Percentiles rank a stretch among this genome's conserved stretches.
phyloP scores from a whole-genome alignment of 805 yeast genomes.

The Yamadazyma kitorensis region DNA sequence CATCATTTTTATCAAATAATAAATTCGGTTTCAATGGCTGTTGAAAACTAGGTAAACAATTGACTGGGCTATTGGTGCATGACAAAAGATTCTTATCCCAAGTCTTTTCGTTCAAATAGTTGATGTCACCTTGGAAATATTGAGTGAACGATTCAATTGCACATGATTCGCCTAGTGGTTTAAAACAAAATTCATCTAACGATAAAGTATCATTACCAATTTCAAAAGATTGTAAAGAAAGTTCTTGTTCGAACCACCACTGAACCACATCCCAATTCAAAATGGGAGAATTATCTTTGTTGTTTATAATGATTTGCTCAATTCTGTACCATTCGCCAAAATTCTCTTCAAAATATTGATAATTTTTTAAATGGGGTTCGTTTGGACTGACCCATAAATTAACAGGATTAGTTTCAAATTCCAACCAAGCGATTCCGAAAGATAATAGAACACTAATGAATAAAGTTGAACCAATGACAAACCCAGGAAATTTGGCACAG shows the following conservation, averaged over 20 bases:
- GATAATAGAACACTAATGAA: constrained; percentile 45
- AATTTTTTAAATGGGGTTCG: constrained; percentile 67
- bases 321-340: constrained; percentile 93
- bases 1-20: constrained; percentile 52
- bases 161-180: constrained; percentile 77
- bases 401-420: constrained; percentile 76
- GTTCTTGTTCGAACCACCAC: constrained; percentile 91
- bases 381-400: constrained; percentile 85
- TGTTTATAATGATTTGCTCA: constrained; percentile 70
- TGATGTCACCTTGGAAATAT: constrained; percentile 69
- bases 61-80: constrained; percentile 82
- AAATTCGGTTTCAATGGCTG: constrained; percentile 79
- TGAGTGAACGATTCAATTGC: constrained; percentile 86
- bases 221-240: constrained; percentile 37
- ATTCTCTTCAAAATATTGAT: constrained; percentile 65
- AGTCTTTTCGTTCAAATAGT: constrained; percentile 41
- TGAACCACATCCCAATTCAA: constrained; percentile 60
- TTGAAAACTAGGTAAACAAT: constrained; percentile 85
- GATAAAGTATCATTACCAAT: constrained; percentile 17
- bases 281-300: constrained; percentile 63
- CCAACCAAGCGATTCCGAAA: constrained; percentile 47
- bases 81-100: constrained; percentile 56
- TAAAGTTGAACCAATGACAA: constrained; percentile 21
- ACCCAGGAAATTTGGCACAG: constrained; percentile 61
- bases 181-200: constrained; percentile 73